Percentiles rank a stretch among this genome's conserved stretches.
Evolutionary conservation across 768 basidiomycete genomes (phyloP).

Genomic region (Lentinus tigrinus): DNA sequence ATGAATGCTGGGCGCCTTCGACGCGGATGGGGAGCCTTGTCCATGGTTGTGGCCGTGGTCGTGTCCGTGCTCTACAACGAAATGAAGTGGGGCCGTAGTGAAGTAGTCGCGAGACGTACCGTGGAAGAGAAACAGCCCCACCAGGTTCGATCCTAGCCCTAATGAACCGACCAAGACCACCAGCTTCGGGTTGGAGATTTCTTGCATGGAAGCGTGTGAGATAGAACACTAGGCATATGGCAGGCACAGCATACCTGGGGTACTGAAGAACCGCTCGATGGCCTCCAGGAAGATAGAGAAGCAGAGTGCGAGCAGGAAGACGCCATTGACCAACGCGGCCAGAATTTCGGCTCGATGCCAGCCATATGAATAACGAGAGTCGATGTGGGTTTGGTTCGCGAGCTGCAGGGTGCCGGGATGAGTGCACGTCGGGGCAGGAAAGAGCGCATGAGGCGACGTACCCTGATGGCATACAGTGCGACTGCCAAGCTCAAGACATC

Average conservation of each 20-base stretch:
- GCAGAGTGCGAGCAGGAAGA: conserved; percentile 94
- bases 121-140: conserved; percentile 94
- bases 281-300: conserved; percentile 95
- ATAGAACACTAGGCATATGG: background rate
- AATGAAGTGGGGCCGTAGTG: conserved; percentile 7
- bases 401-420: conserved; percentile 44
- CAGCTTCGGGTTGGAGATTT: conserved; percentile 85
- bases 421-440: background rate
- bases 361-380: conserved; percentile 92
- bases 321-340: conserved; percentile 93
- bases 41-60: conserved; percentile 41
- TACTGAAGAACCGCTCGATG: conserved; percentile 82
- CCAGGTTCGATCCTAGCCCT: conserved; percentile 87
- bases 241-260: conserved; percentile 55
- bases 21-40: conserved; percentile 24
- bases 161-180: conserved; percentile 88
- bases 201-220: conserved; percentile 38
- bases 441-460: conserved; percentile 25
- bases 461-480: conserved; percentile 93
- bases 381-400: conserved; percentile 53
- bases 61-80: conserved; percentile 62
- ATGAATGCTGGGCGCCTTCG: conserved; percentile 41
- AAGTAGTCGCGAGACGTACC: conserved; percentile 47
- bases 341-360: conserved; percentile 98
- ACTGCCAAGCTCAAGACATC: conserved; percentile 96